These are phyloP conservation scores for Kwoniella heveanensis DNA, from an alignment of 768 basidiomycete species.

Conservation along the genomic window DNA sequence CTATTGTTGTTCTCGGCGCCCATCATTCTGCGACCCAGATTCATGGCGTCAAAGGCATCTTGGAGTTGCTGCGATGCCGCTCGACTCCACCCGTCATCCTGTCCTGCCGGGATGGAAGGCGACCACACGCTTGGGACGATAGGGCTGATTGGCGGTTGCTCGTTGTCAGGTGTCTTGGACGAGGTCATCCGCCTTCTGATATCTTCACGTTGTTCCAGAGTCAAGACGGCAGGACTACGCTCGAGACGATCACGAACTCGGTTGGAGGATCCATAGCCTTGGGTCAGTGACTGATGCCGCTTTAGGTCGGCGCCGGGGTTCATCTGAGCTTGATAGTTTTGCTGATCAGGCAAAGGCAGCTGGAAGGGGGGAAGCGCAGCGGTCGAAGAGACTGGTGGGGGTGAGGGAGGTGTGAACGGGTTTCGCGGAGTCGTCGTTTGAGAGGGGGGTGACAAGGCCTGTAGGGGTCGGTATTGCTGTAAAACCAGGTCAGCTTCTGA, in stretches of 20 bases:
- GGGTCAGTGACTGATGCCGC: constrained; percentile 46
- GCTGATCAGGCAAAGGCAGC: constrained; percentile 18
- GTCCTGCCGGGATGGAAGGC: constrained; percentile 18
- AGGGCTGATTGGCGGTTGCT: constrained; percentile 46
- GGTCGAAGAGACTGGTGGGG: constrained; percentile 43
- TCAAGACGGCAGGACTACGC: constrained; percentile 35
- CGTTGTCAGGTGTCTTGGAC: constrained; percentile 13
- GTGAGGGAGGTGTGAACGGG: constrained; percentile 38
- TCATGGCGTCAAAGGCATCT: constrained; percentile 53
- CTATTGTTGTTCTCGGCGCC: constrained; percentile 7
- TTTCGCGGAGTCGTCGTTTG: constrained; percentile 32
- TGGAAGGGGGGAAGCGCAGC: constrained; percentile 46
- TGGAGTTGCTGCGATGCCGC: constrained; percentile 38
- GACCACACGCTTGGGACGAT: constrained; percentile 48
- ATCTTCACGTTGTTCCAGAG: constrained; percentile 37
- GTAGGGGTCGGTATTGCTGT: constrained; percentile 15
- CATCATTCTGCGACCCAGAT: constrained; percentile 41
- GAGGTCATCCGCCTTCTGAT: constrained; percentile 12
- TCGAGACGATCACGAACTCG: constrained; percentile 41
- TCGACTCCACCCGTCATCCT: constrained; percentile 45
- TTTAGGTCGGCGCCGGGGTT: constrained; percentile 37
- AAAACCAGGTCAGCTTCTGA: not conserved
- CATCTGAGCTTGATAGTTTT: constrained; percentile 3
- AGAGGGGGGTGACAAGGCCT: constrained; percentile 27
- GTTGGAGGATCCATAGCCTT: constrained; percentile 34